Evolutionary conservation across 108 stramenopile species (phyloP).

Genomic region (Craspedostauros australis): DNA sequence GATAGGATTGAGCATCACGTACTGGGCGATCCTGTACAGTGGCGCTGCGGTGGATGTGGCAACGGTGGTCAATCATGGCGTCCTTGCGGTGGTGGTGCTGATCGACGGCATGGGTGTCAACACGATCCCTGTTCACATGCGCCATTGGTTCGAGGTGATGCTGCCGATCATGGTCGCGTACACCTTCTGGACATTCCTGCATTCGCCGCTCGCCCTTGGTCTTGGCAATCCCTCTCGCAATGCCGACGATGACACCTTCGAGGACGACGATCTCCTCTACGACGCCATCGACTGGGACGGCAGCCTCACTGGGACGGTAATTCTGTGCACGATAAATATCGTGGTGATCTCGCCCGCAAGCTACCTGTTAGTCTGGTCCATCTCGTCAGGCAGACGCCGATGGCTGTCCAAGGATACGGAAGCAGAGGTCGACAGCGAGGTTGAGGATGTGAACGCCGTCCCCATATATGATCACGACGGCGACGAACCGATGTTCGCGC

Average conservation of each 20-base stretch:
- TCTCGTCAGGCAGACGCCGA: no score
- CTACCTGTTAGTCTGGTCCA: no score
- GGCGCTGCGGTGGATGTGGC: not conserved
- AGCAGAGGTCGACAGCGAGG: no score
- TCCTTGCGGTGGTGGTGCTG: slow-evolving; percentile 3
- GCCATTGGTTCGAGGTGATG: slow-evolving; percentile 22
- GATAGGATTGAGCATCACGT: not conserved
- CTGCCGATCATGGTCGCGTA: slow-evolving; percentile 13
- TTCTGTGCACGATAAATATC: no score
- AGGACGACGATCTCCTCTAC: slow-evolving; percentile 39
- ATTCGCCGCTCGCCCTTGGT: no score
- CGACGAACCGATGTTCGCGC: no score
- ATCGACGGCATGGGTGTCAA: slow-evolving; percentile 24
- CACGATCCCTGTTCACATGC: slow-evolving; percentile 24
- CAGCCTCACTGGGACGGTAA: slow-evolving; percentile 3
- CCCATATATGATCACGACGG: no score
- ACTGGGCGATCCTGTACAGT: not conserved
- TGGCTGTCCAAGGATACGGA: no score
- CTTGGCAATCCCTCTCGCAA: slow-evolving; percentile 35
- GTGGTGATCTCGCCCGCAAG: no score
- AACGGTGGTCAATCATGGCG: slow-evolving; percentile 3
- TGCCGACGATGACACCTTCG: slow-evolving; percentile 5
- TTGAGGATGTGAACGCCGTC: no score
- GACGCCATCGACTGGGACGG: slow-evolving; percentile 24
- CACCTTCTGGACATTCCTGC: slow-evolving; percentile 26